These are phyloP conservation scores for Fusarium napiforme DNA, from an alignment of 2,329 filamentous ascomycete genomes.

Conservation along the genomic window DNA sequence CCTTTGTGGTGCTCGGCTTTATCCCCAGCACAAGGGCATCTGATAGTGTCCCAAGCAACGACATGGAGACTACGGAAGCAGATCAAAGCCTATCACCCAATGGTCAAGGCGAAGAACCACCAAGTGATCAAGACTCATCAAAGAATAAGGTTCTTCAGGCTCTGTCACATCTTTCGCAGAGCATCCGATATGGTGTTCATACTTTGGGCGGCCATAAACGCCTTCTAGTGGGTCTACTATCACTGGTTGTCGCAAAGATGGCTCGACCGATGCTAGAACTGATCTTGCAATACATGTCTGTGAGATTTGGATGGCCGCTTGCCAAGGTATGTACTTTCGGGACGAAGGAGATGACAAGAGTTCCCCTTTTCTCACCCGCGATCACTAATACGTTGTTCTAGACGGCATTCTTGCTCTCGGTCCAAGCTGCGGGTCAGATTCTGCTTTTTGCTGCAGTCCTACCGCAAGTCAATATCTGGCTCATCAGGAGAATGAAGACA, in stretches of 20 bases:
- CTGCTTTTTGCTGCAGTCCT: neutral
- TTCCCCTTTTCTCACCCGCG: neutral
- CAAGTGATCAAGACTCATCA: accelerated
- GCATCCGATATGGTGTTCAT: neutral
- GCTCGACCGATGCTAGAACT: neutral
- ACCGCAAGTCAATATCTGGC: neutral
- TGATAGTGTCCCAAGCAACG: neutral
- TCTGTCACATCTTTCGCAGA: neutral
- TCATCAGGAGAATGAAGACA: neutral
- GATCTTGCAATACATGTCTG: conserved; percentile 4
- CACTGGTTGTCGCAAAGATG: neutral
- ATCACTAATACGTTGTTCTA: neutral
- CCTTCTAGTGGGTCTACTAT: neutral
- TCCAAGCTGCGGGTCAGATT: neutral
- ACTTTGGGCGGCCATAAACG: neutral
- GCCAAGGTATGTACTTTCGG: neutral
- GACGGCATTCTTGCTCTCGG: neutral
- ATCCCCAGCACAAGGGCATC: neutral
- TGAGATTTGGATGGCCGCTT: neutral
- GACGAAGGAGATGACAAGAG: accelerated
- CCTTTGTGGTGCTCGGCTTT: neutral
- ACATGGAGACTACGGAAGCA: neutral
- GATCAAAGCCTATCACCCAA: neutral
- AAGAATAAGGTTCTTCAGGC: neutral
- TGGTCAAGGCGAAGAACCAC: neutral